Evolutionary conservation across 106 monocot species (phyloP), one percentile per base, ranked within the genome.

Genomic region (Dioscorea zingiberensis): DNA sequence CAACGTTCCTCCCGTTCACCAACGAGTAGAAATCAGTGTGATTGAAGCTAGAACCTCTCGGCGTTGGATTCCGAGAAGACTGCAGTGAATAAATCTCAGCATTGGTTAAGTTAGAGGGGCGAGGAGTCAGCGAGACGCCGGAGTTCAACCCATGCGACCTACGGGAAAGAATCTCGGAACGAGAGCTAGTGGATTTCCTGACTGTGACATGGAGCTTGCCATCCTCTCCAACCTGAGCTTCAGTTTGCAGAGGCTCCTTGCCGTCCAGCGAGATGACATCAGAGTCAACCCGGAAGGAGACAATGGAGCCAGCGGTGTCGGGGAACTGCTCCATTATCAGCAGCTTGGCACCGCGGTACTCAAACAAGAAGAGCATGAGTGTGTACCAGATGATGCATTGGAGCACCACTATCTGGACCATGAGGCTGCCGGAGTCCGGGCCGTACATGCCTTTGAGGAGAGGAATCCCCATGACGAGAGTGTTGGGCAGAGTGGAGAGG

Each of bases 361-460:
- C 81, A 73, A 81, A 81, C 49, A 81, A 21, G 73, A 81, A 76
- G 47, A 81, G 72, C 81, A 81, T 77, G 21, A 81, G 46, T 3
- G 81, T 81, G 53, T 81, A 81, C 81, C 81, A 81, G 21, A 81
- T 76, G 58, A 81, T 81, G 59, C 81, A 81, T 51, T 81, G 81
- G 11, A 81, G 81, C 7, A 81, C 81, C 16, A 81, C 81, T 27
- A 81, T 81, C 65, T 81, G 81, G 18, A 81, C 81, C 81, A 81
- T 81, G 67, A 81, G 76, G 21, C 58, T 44, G 12, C 73, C 81
- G 13, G 81, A 72, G 27, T 47, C 63, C 14, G 58, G 0, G 53
- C 81, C 76, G 47, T 81, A 81, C 81, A 81, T 81, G 15, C 81
- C 81, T 58, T 76, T 76, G 14, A 81, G 69, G 29, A 81, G 63